Conservation (phyloP, 805 yeast species). For the Limtongia smithiae region DNA sequence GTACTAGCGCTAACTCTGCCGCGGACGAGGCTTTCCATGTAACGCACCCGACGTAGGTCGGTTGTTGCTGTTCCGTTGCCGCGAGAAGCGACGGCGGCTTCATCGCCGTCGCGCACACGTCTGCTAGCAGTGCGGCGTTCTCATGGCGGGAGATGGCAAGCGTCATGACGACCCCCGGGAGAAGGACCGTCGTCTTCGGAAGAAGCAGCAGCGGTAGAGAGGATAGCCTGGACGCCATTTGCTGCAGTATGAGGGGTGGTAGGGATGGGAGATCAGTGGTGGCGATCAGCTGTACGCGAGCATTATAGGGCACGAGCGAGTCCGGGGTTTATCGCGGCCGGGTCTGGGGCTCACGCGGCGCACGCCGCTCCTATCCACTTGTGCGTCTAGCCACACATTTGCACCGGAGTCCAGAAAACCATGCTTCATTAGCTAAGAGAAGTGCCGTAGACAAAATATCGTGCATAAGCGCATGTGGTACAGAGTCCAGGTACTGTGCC, state of each 20-base stretch:
- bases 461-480: no score
- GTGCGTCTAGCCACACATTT: no score
- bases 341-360: no score
- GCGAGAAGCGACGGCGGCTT: neutral
- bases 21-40: neutral
- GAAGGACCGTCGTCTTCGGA: constrained; percentile 17
- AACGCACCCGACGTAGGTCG: neutral
- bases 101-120: neutral
- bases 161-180: constrained; percentile 19
- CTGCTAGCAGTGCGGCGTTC: constrained; percentile 11
- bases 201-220: constrained; percentile 17
- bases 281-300: neutral
- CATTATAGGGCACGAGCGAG: no score
- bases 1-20: no score
- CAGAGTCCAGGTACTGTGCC: no score
- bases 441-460: no score
- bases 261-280: neutral
- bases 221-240: neutral
- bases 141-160: constrained; percentile 13
- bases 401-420: no score
- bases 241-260: neutral
- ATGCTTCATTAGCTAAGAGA: no score
- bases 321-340: no score
- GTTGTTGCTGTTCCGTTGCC: neutral
- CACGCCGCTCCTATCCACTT: no score